Percentiles rank a stretch among this genome's conserved stretches.
Conservation (phyloP, 441 rosid genomes). For the Manihot esculenta region DNA sequence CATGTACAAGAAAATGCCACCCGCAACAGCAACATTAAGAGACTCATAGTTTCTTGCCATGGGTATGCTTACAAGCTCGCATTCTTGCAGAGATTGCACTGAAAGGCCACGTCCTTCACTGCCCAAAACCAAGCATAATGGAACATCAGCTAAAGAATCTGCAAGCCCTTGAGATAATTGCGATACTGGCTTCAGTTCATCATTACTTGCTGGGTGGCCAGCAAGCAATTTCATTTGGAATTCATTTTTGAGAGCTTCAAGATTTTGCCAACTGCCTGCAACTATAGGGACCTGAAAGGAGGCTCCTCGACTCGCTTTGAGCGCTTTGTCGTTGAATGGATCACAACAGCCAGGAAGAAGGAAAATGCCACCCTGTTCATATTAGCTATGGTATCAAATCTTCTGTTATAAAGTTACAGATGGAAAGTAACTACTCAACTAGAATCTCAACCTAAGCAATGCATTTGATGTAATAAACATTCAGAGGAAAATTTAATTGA, state of each 20-base stretch:
- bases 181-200: slow-evolving; percentile 39
- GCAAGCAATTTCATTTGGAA: slow-evolving; percentile 76
- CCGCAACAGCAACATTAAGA: slow-evolving; percentile 92
- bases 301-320: slow-evolving; percentile 92
- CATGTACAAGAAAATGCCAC: slow-evolving; percentile 76
- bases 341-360: slow-evolving; percentile 96
- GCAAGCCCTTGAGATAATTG: slow-evolving; percentile 46
- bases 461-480: background rate
- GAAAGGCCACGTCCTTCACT: slow-evolving; percentile 87
- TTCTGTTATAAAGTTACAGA: background rate
- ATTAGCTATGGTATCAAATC: slow-evolving; percentile 8
- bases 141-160: slow-evolving; percentile 48
- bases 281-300: slow-evolving; percentile 80
- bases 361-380: slow-evolving; percentile 68
- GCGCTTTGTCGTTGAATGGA: slow-evolving; percentile 84
- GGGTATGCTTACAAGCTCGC: slow-evolving; percentile 79
- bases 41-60: slow-evolving; percentile 82
- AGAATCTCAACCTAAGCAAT: background rate
- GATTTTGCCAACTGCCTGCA: slow-evolving; percentile 72
- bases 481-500: background rate
- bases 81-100: slow-evolving; percentile 43
- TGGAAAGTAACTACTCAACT: background rate
- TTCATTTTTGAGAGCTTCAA: slow-evolving; percentile 45
- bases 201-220: slow-evolving; percentile 61
- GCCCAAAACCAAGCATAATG: slow-evolving; percentile 75